A percentile compares a stretch with the other conserved stretches of the same genome.
Conservation (phyloP, 352 stramenopile species). For the Pythium guiyangense region DNA sequence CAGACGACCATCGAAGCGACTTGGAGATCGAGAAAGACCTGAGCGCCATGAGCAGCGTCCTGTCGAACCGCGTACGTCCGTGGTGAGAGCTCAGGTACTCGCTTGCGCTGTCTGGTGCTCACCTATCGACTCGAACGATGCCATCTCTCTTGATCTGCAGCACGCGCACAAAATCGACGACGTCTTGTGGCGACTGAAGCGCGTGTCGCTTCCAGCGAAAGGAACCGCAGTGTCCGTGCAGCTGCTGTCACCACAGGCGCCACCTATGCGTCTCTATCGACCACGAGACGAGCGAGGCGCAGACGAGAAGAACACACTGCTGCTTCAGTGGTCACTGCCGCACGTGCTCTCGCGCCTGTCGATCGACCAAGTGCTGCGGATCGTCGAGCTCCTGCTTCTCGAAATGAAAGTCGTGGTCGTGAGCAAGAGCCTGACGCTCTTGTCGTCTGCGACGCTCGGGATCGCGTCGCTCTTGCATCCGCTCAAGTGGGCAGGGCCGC, state of each 20-base stretch:
- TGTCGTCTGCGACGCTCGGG: slow-evolving; percentile 37
- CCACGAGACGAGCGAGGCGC: slow-evolving; percentile 24
- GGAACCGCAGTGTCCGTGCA: slow-evolving; percentile 13
- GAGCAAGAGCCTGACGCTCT: slow-evolving; percentile 32
- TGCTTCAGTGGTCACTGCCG: slow-evolving; percentile 44
- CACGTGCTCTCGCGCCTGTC: slow-evolving; percentile 26
- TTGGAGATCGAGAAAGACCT: slow-evolving; percentile 3
- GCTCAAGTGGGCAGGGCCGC: slow-evolving; percentile 40
- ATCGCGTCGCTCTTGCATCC: slow-evolving; percentile 39
- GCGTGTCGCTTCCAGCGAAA: slow-evolving; percentile 15
- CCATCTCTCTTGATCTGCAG: slow-evolving; percentile 8
- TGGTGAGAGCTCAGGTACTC: not conserved
- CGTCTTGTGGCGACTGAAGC: slow-evolving; percentile 22
- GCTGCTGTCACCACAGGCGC: slow-evolving; percentile 15
- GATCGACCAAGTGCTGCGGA: slow-evolving; percentile 36
- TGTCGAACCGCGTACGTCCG: slow-evolving; percentile 35
- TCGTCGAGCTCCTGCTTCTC: slow-evolving; percentile 35
- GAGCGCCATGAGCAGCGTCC: slow-evolving; percentile 21
- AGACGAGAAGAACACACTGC: slow-evolving; percentile 30
- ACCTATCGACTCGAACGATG: not conserved
- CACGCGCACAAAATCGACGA: slow-evolving; percentile 34
- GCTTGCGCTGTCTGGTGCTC: not conserved
- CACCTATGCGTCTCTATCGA: slow-evolving; percentile 21
- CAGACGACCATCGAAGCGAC: slow-evolving; percentile 12
- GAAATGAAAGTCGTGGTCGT: slow-evolving; percentile 56